phyloP scores from a whole-genome alignment of 2,329 filamentous ascomycete genomes.

The Mycocentrospora acerina region DNA sequence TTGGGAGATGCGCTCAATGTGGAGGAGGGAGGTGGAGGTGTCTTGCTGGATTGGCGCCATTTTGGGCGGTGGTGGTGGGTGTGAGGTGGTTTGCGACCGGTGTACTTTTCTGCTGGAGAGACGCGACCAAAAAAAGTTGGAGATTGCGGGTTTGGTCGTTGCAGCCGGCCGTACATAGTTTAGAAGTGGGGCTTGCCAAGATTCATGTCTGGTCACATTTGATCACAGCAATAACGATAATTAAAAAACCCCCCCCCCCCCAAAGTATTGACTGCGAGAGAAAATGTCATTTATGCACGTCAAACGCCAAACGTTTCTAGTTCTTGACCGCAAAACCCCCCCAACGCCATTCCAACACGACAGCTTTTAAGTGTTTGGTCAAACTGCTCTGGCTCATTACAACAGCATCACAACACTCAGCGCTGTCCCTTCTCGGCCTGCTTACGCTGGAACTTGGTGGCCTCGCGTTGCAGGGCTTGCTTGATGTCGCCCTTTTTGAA shows the following conservation, averaged over 20 bases:
- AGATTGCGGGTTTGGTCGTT: slow-evolving; percentile 29
- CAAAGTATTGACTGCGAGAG: no score
- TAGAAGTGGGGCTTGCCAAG: slow-evolving; percentile 12
- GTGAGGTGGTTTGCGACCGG: slow-evolving; percentile 18
- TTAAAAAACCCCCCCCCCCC: no score
- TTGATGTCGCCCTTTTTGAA: slow-evolving; percentile 88
- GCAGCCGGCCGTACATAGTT: no score
- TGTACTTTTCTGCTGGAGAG: slow-evolving; percentile 2
- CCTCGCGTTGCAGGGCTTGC: slow-evolving; percentile 58
- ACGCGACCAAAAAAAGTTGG: slow-evolving; percentile 28
- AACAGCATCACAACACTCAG: slow-evolving; percentile 1
- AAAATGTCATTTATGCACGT: neutral
- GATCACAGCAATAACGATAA: neutral
- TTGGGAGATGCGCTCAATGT: slow-evolving; percentile 76
- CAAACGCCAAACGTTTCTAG: neutral
- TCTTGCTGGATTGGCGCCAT: slow-evolving; percentile 29
- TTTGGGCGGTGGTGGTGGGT: slow-evolving; percentile 5
- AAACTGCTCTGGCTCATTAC: no score
- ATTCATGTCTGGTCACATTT: neutral
- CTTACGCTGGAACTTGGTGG: slow-evolving; percentile 57
- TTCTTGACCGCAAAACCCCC: no score
- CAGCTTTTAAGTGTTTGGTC: no score
- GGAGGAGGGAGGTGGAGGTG: slow-evolving; percentile 57
- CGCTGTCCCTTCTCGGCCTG: slow-evolving; percentile 38
- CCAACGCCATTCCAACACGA: neutral